Conservation (phyloP, 768 basidiomycete species). For the Tylopilus intermedius region DNA sequence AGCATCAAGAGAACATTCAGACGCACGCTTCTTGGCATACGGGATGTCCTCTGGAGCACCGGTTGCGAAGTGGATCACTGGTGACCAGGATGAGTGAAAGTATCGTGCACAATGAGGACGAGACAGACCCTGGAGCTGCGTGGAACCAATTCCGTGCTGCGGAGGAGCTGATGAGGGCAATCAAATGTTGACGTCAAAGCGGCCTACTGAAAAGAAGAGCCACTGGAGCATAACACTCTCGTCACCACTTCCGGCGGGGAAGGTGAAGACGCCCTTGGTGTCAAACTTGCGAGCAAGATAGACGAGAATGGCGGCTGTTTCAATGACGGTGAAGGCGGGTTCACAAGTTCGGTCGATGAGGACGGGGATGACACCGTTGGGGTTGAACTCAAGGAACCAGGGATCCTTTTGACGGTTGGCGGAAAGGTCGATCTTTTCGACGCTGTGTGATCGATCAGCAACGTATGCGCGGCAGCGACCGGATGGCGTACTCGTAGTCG, state of each 20-base stretch:
- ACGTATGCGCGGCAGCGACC: background rate
- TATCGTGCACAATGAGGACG: constrained; percentile 4
- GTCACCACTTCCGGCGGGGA: constrained; percentile 53
- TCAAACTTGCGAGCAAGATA: constrained; percentile 82
- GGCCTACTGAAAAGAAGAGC: constrained; percentile 72
- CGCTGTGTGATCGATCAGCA: constrained; percentile 30
- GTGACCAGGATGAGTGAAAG: background rate
- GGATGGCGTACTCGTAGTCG: constrained; percentile 45
- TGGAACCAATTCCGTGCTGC: constrained; percentile 80
- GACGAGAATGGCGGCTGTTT: constrained; percentile 77
- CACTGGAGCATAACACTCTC: constrained; percentile 76
- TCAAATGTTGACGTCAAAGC: background rate
- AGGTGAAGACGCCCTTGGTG: constrained; percentile 62
- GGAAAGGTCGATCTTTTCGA: constrained; percentile 50
- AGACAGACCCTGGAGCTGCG: constrained; percentile 64
- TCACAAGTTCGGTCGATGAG: constrained; percentile 57
- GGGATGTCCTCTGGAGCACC: constrained; percentile 63
- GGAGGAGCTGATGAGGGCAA: background rate
- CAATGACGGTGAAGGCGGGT: constrained; percentile 60
- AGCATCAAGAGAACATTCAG: background rate
- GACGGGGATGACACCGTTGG: constrained; percentile 68
- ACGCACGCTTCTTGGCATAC: constrained; percentile 60
- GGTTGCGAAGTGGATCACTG: constrained; percentile 67
- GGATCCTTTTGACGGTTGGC: constrained; percentile 75
- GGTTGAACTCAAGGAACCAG: constrained; percentile 73